These are phyloP conservation scores for Ampelocalamus luodianensis DNA, from an alignment of 176 grass and related monocot genomes.

Conservation along the genomic window DNA sequence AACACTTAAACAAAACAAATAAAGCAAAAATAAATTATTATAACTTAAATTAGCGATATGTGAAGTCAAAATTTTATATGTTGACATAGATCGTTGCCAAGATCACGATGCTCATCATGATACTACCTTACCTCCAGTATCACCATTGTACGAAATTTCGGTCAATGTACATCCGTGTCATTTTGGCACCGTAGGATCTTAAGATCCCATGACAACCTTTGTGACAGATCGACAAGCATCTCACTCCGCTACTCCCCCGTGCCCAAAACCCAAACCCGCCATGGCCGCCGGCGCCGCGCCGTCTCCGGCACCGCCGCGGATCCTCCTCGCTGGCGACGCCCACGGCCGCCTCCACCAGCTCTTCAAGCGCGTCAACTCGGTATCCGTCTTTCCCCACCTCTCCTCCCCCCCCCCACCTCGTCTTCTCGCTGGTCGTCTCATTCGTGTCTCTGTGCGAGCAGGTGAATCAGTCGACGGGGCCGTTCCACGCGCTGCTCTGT, in stretches of 20 bases:
- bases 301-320: constrained; percentile 54
- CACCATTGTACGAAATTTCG: no score
- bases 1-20: no score
- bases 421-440: background rate
- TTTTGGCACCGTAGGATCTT: no score
- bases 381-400: background rate
- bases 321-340: constrained; percentile 86
- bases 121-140: no score
- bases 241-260: background rate
- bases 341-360: constrained; percentile 76
- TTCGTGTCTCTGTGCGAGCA: background rate
- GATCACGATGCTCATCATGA: no score
- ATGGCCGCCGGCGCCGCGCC: constrained; percentile 52
- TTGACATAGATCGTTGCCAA: no score
- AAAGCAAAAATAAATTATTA: no score
- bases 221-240: constrained; percentile 18
- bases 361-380: constrained; percentile 87
- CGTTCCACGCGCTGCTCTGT: constrained; percentile 84
- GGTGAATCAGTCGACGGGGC: constrained; percentile 88
- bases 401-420: no score
- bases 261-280: constrained; percentile 23
- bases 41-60: no score
- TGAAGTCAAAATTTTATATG: no score
- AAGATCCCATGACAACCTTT: no score
- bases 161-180: no score